A percentile compares a stretch with the other conserved stretches of the same genome.
Conservation (phyloP, 192 early-diverging fungal species). For the Phycomyces nitens region DNA sequence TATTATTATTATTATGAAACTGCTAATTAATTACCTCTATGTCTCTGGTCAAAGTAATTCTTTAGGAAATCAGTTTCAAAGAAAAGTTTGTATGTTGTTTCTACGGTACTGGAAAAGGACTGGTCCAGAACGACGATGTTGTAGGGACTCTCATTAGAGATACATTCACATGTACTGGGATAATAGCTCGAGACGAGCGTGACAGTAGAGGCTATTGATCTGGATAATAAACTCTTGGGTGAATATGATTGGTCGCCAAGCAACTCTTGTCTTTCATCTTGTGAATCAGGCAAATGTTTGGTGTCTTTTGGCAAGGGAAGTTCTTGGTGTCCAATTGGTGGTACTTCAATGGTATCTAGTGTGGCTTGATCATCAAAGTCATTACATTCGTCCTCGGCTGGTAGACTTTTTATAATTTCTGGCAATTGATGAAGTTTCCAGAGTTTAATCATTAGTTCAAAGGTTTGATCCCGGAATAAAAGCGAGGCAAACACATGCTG, state of each 20-base stretch:
- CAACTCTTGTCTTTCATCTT: slow-evolving; percentile 1
- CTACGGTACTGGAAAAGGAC: slow-evolving; percentile 9
- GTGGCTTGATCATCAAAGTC: slow-evolving; percentile 2
- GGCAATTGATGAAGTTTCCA: slow-evolving; percentile 47
- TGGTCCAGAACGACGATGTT: slow-evolving; percentile 30
- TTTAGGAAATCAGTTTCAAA: neutral
- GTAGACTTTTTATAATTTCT: neutral
- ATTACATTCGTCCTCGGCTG: neutral
- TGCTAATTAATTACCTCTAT: neutral
- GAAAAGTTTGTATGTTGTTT: slow-evolving; percentile 2
- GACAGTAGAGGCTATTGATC: neutral
- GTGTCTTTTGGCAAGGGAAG: too few species aligned
- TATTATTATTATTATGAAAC: neutral
- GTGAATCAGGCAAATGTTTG: neutral
- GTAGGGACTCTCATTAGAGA: slow-evolving; percentile 40
- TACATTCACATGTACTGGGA: slow-evolving; percentile 27
- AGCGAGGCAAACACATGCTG: slow-evolving; percentile 77
- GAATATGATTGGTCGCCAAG: neutral
- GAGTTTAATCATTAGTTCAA: slow-evolving; percentile 49
- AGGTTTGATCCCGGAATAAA: slow-evolving; percentile 70
- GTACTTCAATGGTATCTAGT: neutral
- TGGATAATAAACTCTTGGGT: neutral
- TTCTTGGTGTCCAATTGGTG: too few species aligned
- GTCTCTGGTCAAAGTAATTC: slow-evolving; percentile 13
- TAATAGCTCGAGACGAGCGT: neutral